phyloP scores from a whole-genome alignment of 1,284 basidiomycete species.

The Tranzscheliella williamsii region DNA sequence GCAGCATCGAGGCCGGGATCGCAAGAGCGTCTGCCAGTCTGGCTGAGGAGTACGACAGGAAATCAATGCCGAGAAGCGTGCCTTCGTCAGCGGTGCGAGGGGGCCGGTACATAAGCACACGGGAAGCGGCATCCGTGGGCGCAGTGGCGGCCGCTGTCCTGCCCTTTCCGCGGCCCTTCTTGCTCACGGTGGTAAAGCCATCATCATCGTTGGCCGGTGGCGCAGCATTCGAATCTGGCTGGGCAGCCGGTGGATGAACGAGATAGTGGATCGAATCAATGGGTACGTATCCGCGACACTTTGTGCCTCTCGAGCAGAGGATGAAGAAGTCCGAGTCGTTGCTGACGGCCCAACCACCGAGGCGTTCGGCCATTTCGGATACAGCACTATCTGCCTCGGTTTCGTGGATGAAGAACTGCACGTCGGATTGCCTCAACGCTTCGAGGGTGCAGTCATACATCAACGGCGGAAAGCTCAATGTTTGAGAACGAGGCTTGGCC shows the following conservation, averaged over 20 bases:
- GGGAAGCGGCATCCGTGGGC: neutral
- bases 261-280: slow-evolving; percentile 43
- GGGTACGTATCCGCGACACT: slow-evolving; percentile 44
- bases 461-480: slow-evolving; percentile 35
- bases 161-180: slow-evolving; percentile 9
- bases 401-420: slow-evolving; percentile 33
- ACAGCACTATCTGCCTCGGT: slow-evolving; percentile 50
- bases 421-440: slow-evolving; percentile 19
- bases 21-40: slow-evolving; percentile 39
- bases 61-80: slow-evolving; percentile 11
- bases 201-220: slow-evolving; percentile 25
- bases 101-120: slow-evolving; percentile 1
- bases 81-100: slow-evolving; percentile 7
- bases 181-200: slow-evolving; percentile 43
- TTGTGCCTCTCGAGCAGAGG: slow-evolving; percentile 38
- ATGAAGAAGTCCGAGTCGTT: slow-evolving; percentile 54
- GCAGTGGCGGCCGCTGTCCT: neutral
- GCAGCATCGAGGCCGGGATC: slow-evolving; percentile 37
- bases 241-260: slow-evolving; percentile 6
- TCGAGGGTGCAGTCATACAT: slow-evolving; percentile 34
- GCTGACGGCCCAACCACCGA: slow-evolving; percentile 44
- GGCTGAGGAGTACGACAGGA: slow-evolving; percentile 38
- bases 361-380: slow-evolving; percentile 39
- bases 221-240: neutral
- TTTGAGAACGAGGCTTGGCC: slow-evolving; percentile 28